phyloP scores from a whole-genome alignment of 2,329 filamentous ascomycete species.

The Clonostachys solani region DNA sequence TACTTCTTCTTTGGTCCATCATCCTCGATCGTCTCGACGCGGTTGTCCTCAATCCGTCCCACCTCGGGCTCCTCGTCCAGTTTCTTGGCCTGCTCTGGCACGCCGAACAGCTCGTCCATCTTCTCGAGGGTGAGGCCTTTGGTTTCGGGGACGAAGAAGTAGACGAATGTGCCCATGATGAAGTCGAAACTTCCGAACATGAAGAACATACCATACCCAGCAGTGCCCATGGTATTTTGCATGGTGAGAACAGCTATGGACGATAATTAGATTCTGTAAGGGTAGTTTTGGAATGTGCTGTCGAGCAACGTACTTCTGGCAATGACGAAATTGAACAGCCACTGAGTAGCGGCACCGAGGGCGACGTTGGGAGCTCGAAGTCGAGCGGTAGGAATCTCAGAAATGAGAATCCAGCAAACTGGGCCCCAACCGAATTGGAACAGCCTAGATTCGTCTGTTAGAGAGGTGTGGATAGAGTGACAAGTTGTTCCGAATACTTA shows the following conservation, averaged over 20 bases:
- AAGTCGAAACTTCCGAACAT: conserved; percentile 65
- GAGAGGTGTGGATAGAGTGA: not conserved
- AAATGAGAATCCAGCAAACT: conserved; percentile 68
- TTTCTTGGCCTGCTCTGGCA: conserved; percentile 35
- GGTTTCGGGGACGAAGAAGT: conserved; percentile 67
- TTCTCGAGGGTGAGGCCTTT: conserved; percentile 61
- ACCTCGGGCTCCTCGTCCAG: conserved; percentile 22
- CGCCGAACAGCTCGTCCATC: conserved; percentile 64
- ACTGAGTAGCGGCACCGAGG: conserved; percentile 64
- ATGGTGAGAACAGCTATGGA: conserved; percentile 55
- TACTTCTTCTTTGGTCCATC: not conserved
- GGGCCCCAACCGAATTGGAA: conserved; percentile 71
- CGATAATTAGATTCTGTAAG: not conserved
- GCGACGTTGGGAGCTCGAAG: conserved; percentile 65
- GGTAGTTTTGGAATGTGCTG: too few species aligned
- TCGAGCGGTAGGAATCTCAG: conserved; percentile 64
- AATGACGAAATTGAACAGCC: conserved; percentile 72
- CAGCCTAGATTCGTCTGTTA: conserved; percentile 29
- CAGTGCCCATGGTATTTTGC: conserved; percentile 47
- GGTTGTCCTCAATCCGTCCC: conserved; percentile 1
- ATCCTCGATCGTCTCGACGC: conserved; percentile 2
- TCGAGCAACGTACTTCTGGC: conserved; percentile 40
- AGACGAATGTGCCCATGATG: conserved; percentile 61
- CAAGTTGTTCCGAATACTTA: conserved; percentile 12
- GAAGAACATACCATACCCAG: conserved; percentile 57